A percentile compares a stretch with the other conserved stretches of the same genome.
Conservation (phyloP, 2,329 filamentous ascomycete genomes). For the Tetracladium maxilliforme region DNA sequence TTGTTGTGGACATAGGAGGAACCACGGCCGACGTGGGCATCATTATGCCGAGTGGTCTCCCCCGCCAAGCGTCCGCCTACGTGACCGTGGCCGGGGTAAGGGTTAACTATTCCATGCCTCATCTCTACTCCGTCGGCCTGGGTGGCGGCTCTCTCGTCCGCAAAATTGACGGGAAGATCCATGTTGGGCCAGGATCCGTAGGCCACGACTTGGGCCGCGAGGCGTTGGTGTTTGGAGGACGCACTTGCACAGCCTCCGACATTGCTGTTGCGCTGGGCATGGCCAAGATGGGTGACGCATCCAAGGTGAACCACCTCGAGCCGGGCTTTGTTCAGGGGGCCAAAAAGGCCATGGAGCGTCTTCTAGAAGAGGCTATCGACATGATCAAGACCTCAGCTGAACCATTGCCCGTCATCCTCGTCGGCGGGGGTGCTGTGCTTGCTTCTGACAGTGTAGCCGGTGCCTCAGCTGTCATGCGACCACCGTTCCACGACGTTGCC, state of each 20-base stretch:
- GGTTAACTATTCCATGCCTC: slow-evolving; percentile 40
- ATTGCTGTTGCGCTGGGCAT: slow-evolving; percentile 20
- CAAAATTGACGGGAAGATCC: slow-evolving; percentile 5
- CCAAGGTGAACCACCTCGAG: slow-evolving; percentile 6
- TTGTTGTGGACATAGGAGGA: slow-evolving; percentile 45
- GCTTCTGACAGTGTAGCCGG: slow-evolving; percentile 27
- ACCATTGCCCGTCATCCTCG: slow-evolving; percentile 32
- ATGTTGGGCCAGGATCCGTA: slow-evolving; percentile 38
- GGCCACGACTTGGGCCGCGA: slow-evolving; percentile 31
- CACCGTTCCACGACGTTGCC: slow-evolving; percentile 33
- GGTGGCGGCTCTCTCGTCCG: slow-evolving; percentile 35
- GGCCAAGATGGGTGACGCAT: slow-evolving; percentile 6
- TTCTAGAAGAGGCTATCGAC: slow-evolving; percentile 33
- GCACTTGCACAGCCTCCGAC: slow-evolving; percentile 35
- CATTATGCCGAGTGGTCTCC: slow-evolving; percentile 39
- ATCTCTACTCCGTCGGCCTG: slow-evolving; percentile 37
- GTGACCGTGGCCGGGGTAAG: slow-evolving; percentile 39
- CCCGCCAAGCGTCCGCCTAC: slow-evolving; percentile 39
- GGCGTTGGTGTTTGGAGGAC: slow-evolving; percentile 35
- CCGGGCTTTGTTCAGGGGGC: slow-evolving; percentile 6
- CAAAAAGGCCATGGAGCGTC: slow-evolving; percentile 12
- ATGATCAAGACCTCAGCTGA: slow-evolving; percentile 35
- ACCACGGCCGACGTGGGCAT: slow-evolving; percentile 43
- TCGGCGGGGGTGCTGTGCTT: slow-evolving; percentile 37
- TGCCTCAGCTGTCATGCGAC: slow-evolving; percentile 29